Evolutionary conservation across 768 basidiomycete species (phyloP).

Genomic region (Chalciporus chontae): DNA sequence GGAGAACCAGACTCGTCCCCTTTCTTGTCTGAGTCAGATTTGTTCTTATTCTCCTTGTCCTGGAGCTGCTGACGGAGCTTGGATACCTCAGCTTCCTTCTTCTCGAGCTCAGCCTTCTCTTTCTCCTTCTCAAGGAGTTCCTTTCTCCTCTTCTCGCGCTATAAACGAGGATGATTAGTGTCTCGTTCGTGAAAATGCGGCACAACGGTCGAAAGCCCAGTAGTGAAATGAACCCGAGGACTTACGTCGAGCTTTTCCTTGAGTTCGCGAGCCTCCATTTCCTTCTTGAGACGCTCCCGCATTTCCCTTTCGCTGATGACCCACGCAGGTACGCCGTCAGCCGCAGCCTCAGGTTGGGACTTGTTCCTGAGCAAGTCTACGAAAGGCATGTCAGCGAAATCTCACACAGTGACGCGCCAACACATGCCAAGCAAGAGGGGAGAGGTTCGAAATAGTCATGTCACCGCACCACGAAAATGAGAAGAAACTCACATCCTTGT

Average conservation of each 20-base stretch:
- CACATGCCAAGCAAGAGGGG: constrained; percentile 16
- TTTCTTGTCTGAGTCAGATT: constrained; percentile 43
- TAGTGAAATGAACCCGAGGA: constrained; percentile 19
- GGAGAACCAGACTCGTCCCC: constrained; percentile 30
- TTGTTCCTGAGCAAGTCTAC: constrained; percentile 82
- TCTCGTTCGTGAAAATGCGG: neutral
- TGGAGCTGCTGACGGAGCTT: constrained; percentile 51
- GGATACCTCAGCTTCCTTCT: constrained; percentile 58
- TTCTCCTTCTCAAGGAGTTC: constrained; percentile 47
- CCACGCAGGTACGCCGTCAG: constrained; percentile 65
- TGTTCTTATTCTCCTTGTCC: constrained; percentile 49
- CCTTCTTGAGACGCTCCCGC: constrained; percentile 66
- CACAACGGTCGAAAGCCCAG: too few relatives aligned
- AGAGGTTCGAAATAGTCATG: constrained; percentile 1
- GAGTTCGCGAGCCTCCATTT: constrained; percentile 67
- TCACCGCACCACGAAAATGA: constrained; percentile 14
- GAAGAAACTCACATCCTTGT: constrained; percentile 73
- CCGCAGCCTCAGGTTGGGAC: constrained; percentile 73
- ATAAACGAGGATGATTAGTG: constrained; percentile 11
- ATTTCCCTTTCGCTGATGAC: constrained; percentile 72
- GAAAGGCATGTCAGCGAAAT: constrained; percentile 24
- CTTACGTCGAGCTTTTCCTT: constrained; percentile 67
- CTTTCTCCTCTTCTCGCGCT: constrained; percentile 45
- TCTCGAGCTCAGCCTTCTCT: constrained; percentile 60
- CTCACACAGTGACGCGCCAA: constrained; percentile 22